Evolutionary conservation across 352 stramenopile species (phyloP), one percentile per base, ranked within the genome.

Genomic region (Elongisporangium undulatum): DNA sequence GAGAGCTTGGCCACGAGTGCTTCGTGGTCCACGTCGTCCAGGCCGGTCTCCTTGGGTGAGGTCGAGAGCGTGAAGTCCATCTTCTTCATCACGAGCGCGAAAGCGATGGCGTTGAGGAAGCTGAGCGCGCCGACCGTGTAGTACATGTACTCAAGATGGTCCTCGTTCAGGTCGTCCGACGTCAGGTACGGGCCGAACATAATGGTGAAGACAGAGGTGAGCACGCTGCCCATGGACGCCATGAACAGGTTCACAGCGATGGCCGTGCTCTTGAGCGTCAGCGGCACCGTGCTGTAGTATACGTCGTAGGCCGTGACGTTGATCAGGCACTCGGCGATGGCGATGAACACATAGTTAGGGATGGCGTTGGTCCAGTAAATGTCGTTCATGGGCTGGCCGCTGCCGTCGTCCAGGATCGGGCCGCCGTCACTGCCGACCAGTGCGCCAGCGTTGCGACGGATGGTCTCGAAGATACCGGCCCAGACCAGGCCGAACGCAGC

Each of bases 71-170:
- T 60, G 59, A 89, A 86, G 59, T 85, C 69, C 77, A 87, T 87
- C 59, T 81, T 76, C 17, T 58, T 58, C 71, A 87, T 87, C 19
- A 74, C 52, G 15, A 68, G 34, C 2, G 79, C 45, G 62, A 82
- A 89, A 26, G 67, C 68, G 16, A 79, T n/a, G 51, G 82, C 62
- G 74, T 86, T 89, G 48, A 89, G 61, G 17, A 77, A 34, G 17
- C 68, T 77, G 21, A 85, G 65, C 10, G 50, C 62, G 10, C 69
- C 77, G 53, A 84, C 65, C 5, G 72, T 76, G 68, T 83, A 88
- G 62, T 84, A 87, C 74, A 90, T 84, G 64, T 90, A 85, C 56
- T 81, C 69, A n/a, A 81, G 57, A 50, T 81, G 61, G 29, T 67
- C 69, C 20, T 78, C 56, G 57, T 78, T 81, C 63, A 81, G 64